Conservation (phyloP, 345 rosid species). For the Hypericum perforatum region DNA sequence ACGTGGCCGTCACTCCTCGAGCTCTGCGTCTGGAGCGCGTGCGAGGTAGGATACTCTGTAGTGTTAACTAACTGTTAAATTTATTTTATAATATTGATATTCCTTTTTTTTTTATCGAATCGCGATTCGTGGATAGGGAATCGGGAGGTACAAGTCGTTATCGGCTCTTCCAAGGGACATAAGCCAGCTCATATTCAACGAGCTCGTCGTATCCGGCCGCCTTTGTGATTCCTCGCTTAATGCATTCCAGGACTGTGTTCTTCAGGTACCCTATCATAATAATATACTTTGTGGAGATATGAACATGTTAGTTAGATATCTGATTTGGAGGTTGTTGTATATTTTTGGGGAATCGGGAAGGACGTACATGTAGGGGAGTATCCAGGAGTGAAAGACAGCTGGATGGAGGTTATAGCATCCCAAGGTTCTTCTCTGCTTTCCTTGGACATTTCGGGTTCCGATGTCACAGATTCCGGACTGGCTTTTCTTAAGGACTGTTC, state of each 20-base stretch:
- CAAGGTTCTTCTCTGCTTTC: slow-evolving; percentile 75
- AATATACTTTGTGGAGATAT: not conserved
- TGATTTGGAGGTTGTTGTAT: not conserved
- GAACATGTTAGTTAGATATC: not conserved
- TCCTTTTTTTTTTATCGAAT: too few species aligned
- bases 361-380: slow-evolving; percentile 64
- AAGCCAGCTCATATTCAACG: slow-evolving; percentile 77
- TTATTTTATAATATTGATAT: too few species aligned
- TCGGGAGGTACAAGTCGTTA: too few species aligned
- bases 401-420: slow-evolving; percentile 82
- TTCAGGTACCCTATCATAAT: slow-evolving; percentile 54
- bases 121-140: too few species aligned
- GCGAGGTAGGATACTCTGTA: too few species aligned
- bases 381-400: slow-evolving; percentile 65
- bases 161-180: slow-evolving; percentile 64
- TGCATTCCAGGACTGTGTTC: slow-evolving; percentile 76
- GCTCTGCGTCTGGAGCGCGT: too few species aligned
- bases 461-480: slow-evolving; percentile 60
- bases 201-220: slow-evolving; percentile 41
- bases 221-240: slow-evolving; percentile 38
- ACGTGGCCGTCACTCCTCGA: too few species aligned
- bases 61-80: too few species aligned
- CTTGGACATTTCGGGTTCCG: slow-evolving; percentile 72
- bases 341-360: slow-evolving; percentile 24
- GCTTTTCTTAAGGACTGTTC: slow-evolving; percentile 44